Evolutionary conservation across 306 rosid species (phyloP).

Genomic region (Sphenostylis stenocarpa): DNA sequence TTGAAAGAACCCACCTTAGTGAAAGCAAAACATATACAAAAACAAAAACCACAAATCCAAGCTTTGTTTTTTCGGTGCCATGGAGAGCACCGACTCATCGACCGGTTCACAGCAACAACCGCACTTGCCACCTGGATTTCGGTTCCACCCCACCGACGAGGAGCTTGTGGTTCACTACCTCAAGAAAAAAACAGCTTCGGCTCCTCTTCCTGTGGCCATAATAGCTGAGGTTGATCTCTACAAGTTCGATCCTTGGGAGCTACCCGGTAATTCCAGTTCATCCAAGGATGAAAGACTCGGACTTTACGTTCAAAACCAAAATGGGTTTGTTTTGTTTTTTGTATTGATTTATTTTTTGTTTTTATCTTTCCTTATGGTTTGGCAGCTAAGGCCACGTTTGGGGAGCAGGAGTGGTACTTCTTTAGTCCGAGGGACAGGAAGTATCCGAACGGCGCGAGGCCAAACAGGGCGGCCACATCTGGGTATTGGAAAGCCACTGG

Average conservation of each 20-base stretch:
- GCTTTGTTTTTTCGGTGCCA: not conserved
- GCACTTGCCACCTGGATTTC: conserved; percentile 86
- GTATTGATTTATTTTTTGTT: not conserved
- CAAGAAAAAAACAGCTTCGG: conserved; percentile 67
- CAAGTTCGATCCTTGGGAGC: conserved; percentile 97
- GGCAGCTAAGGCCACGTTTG: conserved; percentile 93
- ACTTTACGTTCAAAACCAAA: not conserved
- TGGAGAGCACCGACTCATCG: conserved; percentile 92
- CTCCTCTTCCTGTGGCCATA: conserved; percentile 73
- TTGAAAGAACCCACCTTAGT: conserved; percentile 11
- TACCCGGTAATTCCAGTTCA: conserved; percentile 60
- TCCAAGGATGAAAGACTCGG: not conserved
- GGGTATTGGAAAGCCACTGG: conserved; percentile 99
- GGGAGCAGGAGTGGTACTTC: conserved; percentile 94
- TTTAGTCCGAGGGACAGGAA: conserved; percentile 94
- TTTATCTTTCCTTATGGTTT: not conserved
- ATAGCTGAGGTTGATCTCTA: conserved; percentile 94
- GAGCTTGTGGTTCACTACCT: conserved; percentile 95
- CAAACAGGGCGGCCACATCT: conserved; percentile 88
- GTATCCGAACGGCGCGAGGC: conserved; percentile 95
- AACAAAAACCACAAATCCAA: not conserved
- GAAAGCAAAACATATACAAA: not conserved
- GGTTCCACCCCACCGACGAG: conserved; percentile 97
- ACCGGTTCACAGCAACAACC: conserved; percentile 67
- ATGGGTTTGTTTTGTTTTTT: not conserved